Base-by-base conservation (phyloP, 192 early-diverging fungal genomes). In the Backusella westeae region DNA sequence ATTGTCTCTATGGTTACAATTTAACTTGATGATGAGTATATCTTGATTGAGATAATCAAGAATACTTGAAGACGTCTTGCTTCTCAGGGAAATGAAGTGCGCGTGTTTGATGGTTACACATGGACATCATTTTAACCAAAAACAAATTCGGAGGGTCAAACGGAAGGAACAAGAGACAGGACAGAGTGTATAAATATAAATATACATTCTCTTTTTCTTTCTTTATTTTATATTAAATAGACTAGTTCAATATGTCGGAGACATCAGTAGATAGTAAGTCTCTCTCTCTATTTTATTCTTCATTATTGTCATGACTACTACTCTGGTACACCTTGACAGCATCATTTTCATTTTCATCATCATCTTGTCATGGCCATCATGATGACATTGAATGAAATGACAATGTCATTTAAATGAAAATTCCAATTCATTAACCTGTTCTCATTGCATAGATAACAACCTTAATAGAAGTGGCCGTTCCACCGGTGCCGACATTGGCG, bases 401-500 rank as follows among this genome's bases (percentile, higher is more conserved):
- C 46, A 49, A 44, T 39, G 38, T 12, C 38, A 14, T n/a, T 49
- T n/a, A 49, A 49, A 6, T 1, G n/a, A 49, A 49, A 6, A 17
- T n/a, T 19, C 17, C 46, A 19, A 0, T 32, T 63, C 3, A 63
- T 23, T 29, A 63, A 63, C 12, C 26, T 29, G 10, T 26, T 26
- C n/a, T 21, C 21, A 10, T 53, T 52, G 23, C 23, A 29, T 29
- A 63, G 56, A 63, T 12, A 63, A 63, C 14, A 63, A 29, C 26
- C 10, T 63, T 4, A 63, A 63, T 63, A 63, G 70, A 46, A 17
- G 26, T 5, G 70, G 70, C 15, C 66, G 79, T 7, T 69, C 79
- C 0, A 80, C 79, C 17, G 79, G 79, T 21, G 76, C 46, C n/a
- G 81, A 82, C 38, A 76, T 82, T 70, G 81, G 77, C 14, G 81